Base-by-base conservation (phyloP, 768 basidiomycete genomes). In the Lepiota brunneoincarnata region DNA sequence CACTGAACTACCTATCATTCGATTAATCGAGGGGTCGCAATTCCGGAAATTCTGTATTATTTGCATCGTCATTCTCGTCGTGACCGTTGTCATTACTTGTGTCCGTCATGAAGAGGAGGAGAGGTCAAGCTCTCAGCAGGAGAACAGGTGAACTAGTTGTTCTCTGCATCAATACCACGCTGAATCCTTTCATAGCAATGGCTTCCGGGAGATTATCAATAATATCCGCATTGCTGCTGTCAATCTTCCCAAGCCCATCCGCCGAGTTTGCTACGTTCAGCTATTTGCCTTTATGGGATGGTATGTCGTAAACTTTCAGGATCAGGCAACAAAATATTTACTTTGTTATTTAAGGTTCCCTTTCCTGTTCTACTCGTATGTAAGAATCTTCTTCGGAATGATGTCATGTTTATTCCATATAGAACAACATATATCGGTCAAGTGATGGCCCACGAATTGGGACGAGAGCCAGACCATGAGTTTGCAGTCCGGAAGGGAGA, bases 201-300 rank as follows among this genome's bases (percentile, higher is more conserved):
- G 78, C 62, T 67, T 89, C 56, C 67, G 75, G n/a, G 90, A 93
- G 57, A 75, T 93, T n/a, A 64, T 93, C 37, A 72, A 79, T 40
- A 93, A 90, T 61, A 97, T 98, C 39, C 81, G 82, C 59, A 75
- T 67, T 26, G 87, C 94, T 4, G 74, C 92, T 9, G 64, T 80
- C 39, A 84, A 83, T 44, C 80, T 98, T 41, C 95, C 95, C 0
- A 83, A 80, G 58, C 87, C 93, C 11, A 86, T 98, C 40, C 83
- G 85, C 46, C 81, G 91, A 23, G 95, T 98, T 10, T 98, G 95
- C 67, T 85, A 87, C 63, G 94, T 97, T 2, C 95, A 98, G 64
- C 70, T 98, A 15, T 95, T 92, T 65, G 94, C 95, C 2, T 98
- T 96, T 67, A 96, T 96, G 92, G 93, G 92, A 59, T 98, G 95